Evolutionary conservation across 495 filamentous ascomycete genomes (phyloP), one percentile per base, ranked within the genome.

Genomic region (Achaetomiella virescens): DNA sequence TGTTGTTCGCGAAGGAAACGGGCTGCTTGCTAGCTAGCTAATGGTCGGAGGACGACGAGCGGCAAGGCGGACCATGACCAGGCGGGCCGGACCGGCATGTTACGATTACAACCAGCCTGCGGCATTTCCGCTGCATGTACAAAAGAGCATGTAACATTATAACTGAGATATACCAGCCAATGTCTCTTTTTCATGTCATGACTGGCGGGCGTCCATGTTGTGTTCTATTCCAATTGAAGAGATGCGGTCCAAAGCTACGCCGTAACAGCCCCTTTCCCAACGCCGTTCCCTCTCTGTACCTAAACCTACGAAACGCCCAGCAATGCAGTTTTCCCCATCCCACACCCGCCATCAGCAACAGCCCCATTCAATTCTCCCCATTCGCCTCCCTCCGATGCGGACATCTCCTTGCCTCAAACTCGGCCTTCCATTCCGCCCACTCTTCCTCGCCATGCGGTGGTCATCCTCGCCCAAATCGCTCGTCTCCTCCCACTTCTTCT

Each of bases 401-500:
- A 41, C 66, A 67, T 25, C n/a, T 25, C 17, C 46, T 25, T 22
- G 49, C 56, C 22, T 46, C 33, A 10, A 55, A 36, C 50, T 50
- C 44, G 4, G 40, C 35, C 52, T 60, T 55, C 64, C 69, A 68
- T 65, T 91, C 88, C 52, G 77, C 74, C 33, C 74, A 74, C 67
- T 97, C 91, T 70, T 97, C 93, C 54, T 76, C 73, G 81, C 81
- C 45, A 81, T 75, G 57, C 86, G 69, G 58, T 78, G 83, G 60
- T 97, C 95, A 70, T 98, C 95, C 48, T 92, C 88, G 6, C 84
- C 86, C 40, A 89, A 73, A 25, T 91, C 87, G 57, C 88, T 93
- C 7, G 77, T 81, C 66, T 93, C 89, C 27, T 91, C 87, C 81
- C 84, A 89, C 50, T 90, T 65, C 62, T 70, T 72, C 27, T 65